A percentile compares a stretch with the other conserved stretches of the same genome.
phyloP scores from a whole-genome alignment of 805 yeast genomes.

The Aciculoconidium aculeatum region DNA sequence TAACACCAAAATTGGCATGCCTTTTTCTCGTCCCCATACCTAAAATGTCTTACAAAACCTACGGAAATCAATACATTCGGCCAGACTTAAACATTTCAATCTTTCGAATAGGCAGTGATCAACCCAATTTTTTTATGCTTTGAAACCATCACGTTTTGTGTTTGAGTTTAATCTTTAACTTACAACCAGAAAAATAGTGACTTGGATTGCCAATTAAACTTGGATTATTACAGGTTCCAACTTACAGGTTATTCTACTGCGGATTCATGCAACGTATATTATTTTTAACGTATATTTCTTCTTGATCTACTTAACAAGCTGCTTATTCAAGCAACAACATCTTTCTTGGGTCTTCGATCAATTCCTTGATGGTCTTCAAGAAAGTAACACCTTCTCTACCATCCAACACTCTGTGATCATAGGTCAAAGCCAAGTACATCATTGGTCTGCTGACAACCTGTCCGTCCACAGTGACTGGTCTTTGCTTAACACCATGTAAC shows the following conservation, averaged over 20 bases:
- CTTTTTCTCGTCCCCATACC: too few species aligned
- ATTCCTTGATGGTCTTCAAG: slow-evolving; percentile 93
- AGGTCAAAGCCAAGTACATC: slow-evolving; percentile 98
- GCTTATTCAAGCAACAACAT: slow-evolving; percentile 53
- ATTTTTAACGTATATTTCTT: background rate
- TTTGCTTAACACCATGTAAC: slow-evolving; percentile 94
- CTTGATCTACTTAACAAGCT: background rate
- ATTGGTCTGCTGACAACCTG: slow-evolving; percentile 96
- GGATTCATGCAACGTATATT: background rate
- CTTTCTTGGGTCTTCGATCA: slow-evolving; percentile 97
- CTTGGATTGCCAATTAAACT: too few species aligned
- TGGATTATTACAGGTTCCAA: too few species aligned
- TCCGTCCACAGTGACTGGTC: slow-evolving; percentile 95
- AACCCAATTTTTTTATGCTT: too few species aligned
- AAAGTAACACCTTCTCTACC: slow-evolving; percentile 99
- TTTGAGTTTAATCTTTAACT: too few species aligned
- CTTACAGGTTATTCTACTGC: background rate
- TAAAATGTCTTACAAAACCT: too few species aligned
- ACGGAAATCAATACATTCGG: too few species aligned
- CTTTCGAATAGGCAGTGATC: too few species aligned
- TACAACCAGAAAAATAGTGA: too few species aligned
- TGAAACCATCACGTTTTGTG: too few species aligned
- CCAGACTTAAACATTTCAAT: too few species aligned
- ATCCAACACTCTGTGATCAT: slow-evolving; percentile 96
- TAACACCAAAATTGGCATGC: too few species aligned